Conservation (phyloP, 305 asterid species). For the Petunia hybrid region DNA sequence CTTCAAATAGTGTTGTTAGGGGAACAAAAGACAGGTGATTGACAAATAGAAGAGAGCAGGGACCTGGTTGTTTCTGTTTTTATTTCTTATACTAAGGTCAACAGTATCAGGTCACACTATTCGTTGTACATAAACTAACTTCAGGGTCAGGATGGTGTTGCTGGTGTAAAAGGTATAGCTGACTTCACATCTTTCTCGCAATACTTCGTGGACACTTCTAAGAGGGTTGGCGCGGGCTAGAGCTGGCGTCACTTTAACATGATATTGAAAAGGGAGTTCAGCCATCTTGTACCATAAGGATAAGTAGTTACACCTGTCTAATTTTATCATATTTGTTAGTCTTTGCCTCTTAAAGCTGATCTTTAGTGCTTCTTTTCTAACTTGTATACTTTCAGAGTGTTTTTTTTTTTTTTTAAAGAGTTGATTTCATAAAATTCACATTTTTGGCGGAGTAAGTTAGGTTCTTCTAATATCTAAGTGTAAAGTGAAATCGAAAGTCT, state of each 20-base stretch:
- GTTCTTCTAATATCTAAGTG: too few species aligned
- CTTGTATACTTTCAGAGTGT: not conserved
- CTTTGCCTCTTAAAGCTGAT: not conserved
- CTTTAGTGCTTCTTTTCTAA: not conserved
- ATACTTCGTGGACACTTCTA: too few species aligned
- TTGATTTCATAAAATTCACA: too few species aligned
- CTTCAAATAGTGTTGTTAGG: constrained; percentile 72
- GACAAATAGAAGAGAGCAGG: constrained; percentile 40
- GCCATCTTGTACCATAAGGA: not conserved
- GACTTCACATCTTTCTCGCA: not conserved
- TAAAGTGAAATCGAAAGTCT: too few species aligned
- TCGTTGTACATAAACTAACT: not conserved
- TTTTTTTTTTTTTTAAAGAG: too few species aligned
- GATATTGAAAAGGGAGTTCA: not conserved
- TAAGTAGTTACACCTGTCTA: too few species aligned
- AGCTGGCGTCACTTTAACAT: not conserved
- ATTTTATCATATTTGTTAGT: not conserved
- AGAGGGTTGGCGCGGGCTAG: too few species aligned
- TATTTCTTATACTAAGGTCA: not conserved
- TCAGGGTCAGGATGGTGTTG: not conserved
- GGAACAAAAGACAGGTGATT: constrained; percentile 57
- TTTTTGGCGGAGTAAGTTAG: too few species aligned
- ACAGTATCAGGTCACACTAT: not conserved
- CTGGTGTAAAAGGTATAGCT: not conserved
- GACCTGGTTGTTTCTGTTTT: not conserved